These are phyloP conservation scores for Plasmodium cynomolgi DNA, from an alignment of 169 alveolate species.

Conservation along the genomic window DNA sequence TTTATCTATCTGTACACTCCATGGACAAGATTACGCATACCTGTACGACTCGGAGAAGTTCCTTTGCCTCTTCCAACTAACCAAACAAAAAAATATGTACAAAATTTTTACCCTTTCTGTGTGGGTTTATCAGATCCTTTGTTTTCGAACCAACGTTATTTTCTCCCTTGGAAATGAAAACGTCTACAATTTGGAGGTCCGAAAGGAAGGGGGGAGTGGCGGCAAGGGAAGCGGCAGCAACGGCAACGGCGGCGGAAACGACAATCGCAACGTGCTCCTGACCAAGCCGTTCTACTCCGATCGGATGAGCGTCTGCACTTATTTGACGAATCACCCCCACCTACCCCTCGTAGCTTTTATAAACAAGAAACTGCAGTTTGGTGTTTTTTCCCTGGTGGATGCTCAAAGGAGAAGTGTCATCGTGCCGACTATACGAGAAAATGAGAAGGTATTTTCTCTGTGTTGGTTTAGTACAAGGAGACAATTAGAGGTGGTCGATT, in stretches of 20 bases:
- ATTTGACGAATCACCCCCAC: conserved; percentile 32
- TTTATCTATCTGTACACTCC: conserved; percentile 11
- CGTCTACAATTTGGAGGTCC: conserved; percentile 5
- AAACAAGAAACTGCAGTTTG: conserved; percentile 39
- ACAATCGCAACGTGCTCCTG: not conserved
- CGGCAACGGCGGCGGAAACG: not conserved
- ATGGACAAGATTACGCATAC: conserved; percentile 37
- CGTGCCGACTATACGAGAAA: conserved; percentile 49
- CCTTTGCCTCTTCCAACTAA: conserved; percentile 16
- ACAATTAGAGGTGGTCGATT: not conserved
- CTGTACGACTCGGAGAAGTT: conserved; percentile 52
- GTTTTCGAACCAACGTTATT: conserved; percentile 1
- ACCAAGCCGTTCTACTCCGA: conserved; percentile 32
- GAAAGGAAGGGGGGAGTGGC: not conserved
- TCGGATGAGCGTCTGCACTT: conserved; percentile 32
- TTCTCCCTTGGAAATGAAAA: conserved; percentile 71
- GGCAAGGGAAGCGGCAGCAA: not conserved
- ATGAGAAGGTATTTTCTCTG: conserved; percentile 24
- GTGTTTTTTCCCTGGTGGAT: conserved; percentile 21
- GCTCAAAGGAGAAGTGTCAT: not conserved
- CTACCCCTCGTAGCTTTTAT: conserved; percentile 50
- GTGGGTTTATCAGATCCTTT: conserved; percentile 53
- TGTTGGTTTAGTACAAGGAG: conserved; percentile 44
- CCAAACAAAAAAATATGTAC: conserved; percentile 4
- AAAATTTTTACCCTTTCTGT: conserved; percentile 50